Base-by-base conservation (phyloP, 2,329 filamentous ascomycete genomes). In the Aspergillus ibericus region DNA sequence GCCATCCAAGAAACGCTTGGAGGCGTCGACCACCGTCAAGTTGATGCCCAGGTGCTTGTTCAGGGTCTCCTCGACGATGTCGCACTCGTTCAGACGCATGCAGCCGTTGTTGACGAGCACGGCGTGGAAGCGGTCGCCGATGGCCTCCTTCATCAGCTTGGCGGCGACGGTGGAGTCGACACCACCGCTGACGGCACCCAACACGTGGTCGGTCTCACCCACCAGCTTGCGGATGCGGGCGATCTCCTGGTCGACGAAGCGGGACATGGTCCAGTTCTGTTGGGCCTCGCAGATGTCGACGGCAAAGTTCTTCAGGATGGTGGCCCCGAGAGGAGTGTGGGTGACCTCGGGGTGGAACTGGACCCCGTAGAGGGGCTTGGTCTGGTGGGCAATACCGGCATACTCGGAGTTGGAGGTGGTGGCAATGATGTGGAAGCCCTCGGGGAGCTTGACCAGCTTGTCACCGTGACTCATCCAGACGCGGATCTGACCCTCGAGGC, bases 261-360 rank as follows among this genome's bases (percentile, higher is more conserved):
- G 87, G 58, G 81, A 81, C 93, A 97, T 97, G 3, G 83, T 88
- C 93, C 93, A 98, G 72, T 91, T 85, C 59, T 86, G 83, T 59
- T 82, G 78, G 4, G 90, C 91, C 29, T 85, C 83, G 76, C 93
- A 98, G 63, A 98, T 96, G 18, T 84, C 82, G 59, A 96, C 83
- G 12, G 87, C 87, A 70, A 97, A 98, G 82, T 98, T 98, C 71
- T 83, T 78, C 46, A 97, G 81, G 5, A 96, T 40, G 3, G 36
- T 44, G 16, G 51, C 38, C 32, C 93, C 92, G 56, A 83, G 81
- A 8, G 85, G 70, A 5, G 71, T 73, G 63, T 73, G 86, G 13
- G 84, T 88, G 55, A 96, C 84, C 74, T 97, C 93, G 1, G 93
- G 92, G 75, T 96, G 93, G 75, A 96, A 93, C 72, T 97, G 93